Evolutionary conservation across 345 rosid species (phyloP).

Genomic region (Melaleuca alternifolia): DNA sequence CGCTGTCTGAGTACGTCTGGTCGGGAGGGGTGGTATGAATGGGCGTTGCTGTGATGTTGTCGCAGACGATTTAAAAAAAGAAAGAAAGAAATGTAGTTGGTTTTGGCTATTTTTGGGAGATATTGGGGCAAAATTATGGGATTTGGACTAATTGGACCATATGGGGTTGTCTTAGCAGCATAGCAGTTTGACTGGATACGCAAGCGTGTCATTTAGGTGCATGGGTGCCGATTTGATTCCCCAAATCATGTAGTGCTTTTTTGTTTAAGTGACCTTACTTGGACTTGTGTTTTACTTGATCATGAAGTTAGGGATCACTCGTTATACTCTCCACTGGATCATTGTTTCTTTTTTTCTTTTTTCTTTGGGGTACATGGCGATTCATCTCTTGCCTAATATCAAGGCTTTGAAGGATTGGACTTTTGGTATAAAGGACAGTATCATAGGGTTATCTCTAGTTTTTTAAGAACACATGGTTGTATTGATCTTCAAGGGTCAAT

Average conservation of each 20-base stretch:
- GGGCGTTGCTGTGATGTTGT: background rate
- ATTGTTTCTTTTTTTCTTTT: background rate
- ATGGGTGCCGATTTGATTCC: background rate
- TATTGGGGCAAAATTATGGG: background rate
- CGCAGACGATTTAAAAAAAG: background rate
- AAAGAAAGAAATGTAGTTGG: background rate
- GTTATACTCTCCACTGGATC: background rate
- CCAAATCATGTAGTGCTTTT: background rate
- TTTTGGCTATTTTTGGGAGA: background rate
- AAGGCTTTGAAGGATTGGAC: background rate
- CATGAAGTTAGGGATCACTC: too few species aligned
- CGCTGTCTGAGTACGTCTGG: background rate
- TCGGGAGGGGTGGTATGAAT: background rate
- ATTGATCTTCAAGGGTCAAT: background rate
- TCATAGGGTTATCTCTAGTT: background rate
- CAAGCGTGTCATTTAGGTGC: background rate
- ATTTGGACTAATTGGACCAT: background rate
- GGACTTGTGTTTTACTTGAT: background rate
- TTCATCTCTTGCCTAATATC: background rate
- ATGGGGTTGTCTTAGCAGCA: background rate
- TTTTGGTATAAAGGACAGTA: background rate
- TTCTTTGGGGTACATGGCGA: background rate
- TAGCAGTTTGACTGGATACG: background rate
- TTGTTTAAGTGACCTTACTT: background rate
- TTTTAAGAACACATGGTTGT: background rate